Evolutionary conservation across 192 early-diverging fungal species (phyloP).

Genomic region (Coemansia sp.): DNA sequence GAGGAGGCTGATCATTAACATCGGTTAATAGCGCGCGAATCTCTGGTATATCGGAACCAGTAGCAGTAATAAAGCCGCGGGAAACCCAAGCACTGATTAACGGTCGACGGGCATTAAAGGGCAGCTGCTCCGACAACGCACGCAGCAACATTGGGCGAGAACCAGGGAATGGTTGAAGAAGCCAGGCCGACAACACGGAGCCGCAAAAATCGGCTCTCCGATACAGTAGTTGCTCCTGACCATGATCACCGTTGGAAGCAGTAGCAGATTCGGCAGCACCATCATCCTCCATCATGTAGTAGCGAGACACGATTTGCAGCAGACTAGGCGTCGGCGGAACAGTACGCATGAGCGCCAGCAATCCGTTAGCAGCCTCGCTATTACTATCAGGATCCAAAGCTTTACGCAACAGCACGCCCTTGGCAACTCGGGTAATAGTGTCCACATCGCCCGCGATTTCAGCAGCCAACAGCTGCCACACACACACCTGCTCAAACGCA

Average conservation of each 20-base stretch:
- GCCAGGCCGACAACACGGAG: conserved; percentile 36
- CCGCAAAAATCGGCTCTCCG: conserved; percentile 26
- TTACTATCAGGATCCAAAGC: conserved; percentile 15
- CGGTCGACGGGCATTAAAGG: no score
- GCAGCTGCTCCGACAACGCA: background rate
- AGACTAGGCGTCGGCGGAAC: conserved; percentile 17
- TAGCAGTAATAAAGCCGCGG: no score
- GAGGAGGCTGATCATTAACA: no score
- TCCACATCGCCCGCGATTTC: conserved; percentile 34
- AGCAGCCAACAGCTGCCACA: conserved; percentile 54
- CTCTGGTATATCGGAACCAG: no score
- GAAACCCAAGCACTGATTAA: no score
- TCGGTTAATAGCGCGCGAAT: no score
- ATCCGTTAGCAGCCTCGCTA: conserved; percentile 50
- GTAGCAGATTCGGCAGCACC: background rate
- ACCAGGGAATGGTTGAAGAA: conserved; percentile 5
- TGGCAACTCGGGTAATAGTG: conserved; percentile 5
- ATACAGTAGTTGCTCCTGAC: background rate
- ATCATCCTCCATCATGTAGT: background rate
- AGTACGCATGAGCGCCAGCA: conserved; percentile 45
- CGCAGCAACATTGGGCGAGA: background rate
- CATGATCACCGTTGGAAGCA: conserved; percentile 3
- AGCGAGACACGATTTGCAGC: background rate
- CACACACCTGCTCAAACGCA: conserved; percentile 55
- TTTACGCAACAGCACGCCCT: conserved; percentile 6